A percentile compares a stretch with the other conserved stretches of the same genome.
These are phyloP conservation scores for Eimeria falciformis DNA, from an alignment of 169 alveolate genomes.

Conservation along the genomic window DNA sequence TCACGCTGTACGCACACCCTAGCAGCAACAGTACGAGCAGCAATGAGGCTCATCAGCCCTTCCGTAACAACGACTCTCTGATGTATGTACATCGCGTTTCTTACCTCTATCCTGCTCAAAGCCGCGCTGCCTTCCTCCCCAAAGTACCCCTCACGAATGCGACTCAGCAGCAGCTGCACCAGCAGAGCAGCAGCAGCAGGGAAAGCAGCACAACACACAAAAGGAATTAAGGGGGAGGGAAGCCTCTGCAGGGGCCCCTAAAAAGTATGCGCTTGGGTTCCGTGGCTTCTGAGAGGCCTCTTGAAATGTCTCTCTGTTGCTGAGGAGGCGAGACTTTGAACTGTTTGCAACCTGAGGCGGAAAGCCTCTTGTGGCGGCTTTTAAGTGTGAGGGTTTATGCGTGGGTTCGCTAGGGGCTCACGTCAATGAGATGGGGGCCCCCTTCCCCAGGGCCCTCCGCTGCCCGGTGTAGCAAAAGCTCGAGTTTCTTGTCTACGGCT, in stretches of 20 bases:
- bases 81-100: neutral
- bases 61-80: neutral
- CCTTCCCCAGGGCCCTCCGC: conserved; percentile 41
- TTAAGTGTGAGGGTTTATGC: too few species aligned
- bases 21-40: conserved; percentile 7
- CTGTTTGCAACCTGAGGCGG: too few species aligned
- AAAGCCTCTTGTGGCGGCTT: too few species aligned
- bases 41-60: neutral
- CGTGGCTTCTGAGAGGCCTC: too few species aligned
- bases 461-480: conserved; percentile 27
- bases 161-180: conserved; percentile 22
- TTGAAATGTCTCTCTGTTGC: too few species aligned
- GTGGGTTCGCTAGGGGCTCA: neutral
- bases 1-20: conserved; percentile 7
- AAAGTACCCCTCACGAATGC: conserved; percentile 23
- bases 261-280: too few species aligned
- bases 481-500: neutral
- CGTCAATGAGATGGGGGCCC: conserved; percentile 5
- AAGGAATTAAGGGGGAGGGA: too few species aligned
- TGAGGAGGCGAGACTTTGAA: too few species aligned
- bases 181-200: conserved; percentile 24
- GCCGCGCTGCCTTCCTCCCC: conserved; percentile 20
- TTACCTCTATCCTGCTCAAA: neutral
- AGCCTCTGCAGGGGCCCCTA: too few species aligned
- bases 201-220: neutral